These are phyloP conservation scores for Alternaria angustiovoidea DNA, from an alignment of 2,329 filamentous ascomycete species.

Conservation along the genomic window DNA sequence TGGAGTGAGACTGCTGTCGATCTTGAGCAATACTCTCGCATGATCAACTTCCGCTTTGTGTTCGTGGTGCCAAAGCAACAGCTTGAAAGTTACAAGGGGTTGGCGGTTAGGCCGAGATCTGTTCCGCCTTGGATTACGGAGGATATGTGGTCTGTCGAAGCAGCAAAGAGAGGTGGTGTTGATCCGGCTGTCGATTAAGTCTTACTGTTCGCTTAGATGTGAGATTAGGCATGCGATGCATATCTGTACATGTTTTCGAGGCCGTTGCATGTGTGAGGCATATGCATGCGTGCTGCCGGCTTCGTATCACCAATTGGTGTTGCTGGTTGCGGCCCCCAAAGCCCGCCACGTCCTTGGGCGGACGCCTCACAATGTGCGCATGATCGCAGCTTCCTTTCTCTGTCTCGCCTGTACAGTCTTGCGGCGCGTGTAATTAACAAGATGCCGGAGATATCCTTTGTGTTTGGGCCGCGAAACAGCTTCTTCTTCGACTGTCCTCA, in stretches of 20 bases:
- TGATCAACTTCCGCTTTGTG: not conserved
- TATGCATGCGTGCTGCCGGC: not conserved
- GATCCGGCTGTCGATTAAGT: not conserved
- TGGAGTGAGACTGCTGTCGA: not conserved
- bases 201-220: not conserved
- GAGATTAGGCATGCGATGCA: not conserved
- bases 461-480: slow-evolving; percentile 47
- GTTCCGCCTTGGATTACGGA: not conserved
- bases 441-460: slow-evolving; percentile 47
- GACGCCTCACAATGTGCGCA: slow-evolving; percentile 5
- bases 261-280: not conserved
- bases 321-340: slow-evolving; percentile 1
- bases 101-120: not conserved
- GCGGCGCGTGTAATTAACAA: not conserved
- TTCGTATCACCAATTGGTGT: not conserved
- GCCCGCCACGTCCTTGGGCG: slow-evolving; percentile 11
- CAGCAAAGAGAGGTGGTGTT: not conserved
- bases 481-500: slow-evolving; percentile 50
- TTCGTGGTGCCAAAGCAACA: not conserved
- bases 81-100: not conserved
- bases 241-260: not conserved
- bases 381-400: not conserved
- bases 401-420: not conserved
- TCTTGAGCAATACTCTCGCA: not conserved
- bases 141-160: not conserved